phyloP scores from a whole-genome alignment of 495 filamentous ascomycete species.

The Glarea lozoyensis region DNA sequence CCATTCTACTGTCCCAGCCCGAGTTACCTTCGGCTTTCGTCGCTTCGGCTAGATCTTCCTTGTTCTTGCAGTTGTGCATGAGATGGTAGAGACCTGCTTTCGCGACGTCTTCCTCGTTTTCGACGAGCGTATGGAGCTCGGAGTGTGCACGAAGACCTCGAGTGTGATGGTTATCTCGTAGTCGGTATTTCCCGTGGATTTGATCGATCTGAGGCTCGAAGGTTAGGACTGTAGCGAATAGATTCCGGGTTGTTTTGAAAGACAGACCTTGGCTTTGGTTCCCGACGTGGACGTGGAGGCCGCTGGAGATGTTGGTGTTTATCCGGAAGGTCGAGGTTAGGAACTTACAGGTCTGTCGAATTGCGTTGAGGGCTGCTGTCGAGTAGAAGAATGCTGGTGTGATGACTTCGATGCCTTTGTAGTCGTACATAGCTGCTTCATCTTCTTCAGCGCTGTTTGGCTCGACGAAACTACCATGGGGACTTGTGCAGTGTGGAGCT shows the following conservation, averaged over 20 bases:
- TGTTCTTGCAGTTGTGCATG: neutral
- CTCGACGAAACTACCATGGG: too few relatives aligned
- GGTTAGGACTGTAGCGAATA: slow-evolving; percentile 23
- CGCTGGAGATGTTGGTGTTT: slow-evolving; percentile 22
- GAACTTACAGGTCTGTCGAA: slow-evolving; percentile 1
- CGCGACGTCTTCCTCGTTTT: neutral
- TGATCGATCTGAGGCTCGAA: slow-evolving; percentile 26
- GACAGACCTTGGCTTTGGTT: slow-evolving; percentile 19
- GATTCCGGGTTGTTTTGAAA: slow-evolving; percentile 19
- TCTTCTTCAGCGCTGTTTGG: neutral
- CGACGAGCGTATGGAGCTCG: neutral
- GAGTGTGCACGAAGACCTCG: neutral
- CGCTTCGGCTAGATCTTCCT: neutral
- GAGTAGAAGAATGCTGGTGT: neutral
- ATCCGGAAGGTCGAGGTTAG: slow-evolving; percentile 21
- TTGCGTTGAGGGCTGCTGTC: neutral
- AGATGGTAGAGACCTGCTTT: neutral
- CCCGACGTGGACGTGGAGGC: slow-evolving; percentile 30
- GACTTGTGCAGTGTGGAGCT: too few relatives aligned
- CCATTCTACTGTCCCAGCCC: neutral
- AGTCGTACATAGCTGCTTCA: neutral
- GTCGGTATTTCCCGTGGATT: slow-evolving; percentile 19
- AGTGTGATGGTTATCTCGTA: neutral
- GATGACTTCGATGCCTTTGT: neutral
- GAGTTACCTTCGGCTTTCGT: neutral